phyloP scores from a whole-genome alignment of 83 land plant genomes.

The Isoetes engelmannii region DNA sequence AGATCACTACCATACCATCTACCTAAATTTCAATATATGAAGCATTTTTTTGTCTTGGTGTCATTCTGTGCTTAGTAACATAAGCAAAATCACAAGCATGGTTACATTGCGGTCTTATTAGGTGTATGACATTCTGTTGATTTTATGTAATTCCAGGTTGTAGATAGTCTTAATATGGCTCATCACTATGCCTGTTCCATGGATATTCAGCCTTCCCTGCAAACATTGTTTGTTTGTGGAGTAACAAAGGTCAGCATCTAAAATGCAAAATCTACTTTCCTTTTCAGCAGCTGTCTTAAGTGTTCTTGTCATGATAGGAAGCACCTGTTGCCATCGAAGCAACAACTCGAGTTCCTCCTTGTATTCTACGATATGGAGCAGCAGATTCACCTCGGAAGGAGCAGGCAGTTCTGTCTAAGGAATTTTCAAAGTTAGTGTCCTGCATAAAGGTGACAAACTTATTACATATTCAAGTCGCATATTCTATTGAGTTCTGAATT shows the following conservation, averaged over 20 bases:
- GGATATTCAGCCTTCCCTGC: slow-evolving; percentile 23
- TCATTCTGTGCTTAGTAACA: too few species aligned
- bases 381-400: slow-evolving; percentile 31
- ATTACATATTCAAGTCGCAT: background rate
- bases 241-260: slow-evolving; percentile 21
- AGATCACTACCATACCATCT: too few species aligned
- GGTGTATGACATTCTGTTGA: too few species aligned
- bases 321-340: slow-evolving; percentile 4
- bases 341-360: slow-evolving; percentile 24
- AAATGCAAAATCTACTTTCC: background rate
- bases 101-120: too few species aligned
- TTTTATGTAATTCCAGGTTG: slow-evolving; percentile 16
- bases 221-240: slow-evolving; percentile 30
- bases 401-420: slow-evolving; percentile 29
- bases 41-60: too few species aligned
- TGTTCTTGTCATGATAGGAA: slow-evolving; percentile 11
- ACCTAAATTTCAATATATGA: too few species aligned
- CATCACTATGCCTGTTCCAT: slow-evolving; percentile 34
- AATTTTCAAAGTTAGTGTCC: slow-evolving; percentile 24
- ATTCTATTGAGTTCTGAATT: background rate
- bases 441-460: slow-evolving; percentile 26
- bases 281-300: background rate
- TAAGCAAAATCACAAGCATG: too few species aligned
- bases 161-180: slow-evolving; percentile 23
- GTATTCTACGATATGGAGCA: slow-evolving; percentile 23